Percentiles rank a stretch among this genome's conserved stretches.
Evolutionary conservation across 2,329 filamentous ascomycete genomes (phyloP).

Genomic region (Aspergillus hortae): DNA sequence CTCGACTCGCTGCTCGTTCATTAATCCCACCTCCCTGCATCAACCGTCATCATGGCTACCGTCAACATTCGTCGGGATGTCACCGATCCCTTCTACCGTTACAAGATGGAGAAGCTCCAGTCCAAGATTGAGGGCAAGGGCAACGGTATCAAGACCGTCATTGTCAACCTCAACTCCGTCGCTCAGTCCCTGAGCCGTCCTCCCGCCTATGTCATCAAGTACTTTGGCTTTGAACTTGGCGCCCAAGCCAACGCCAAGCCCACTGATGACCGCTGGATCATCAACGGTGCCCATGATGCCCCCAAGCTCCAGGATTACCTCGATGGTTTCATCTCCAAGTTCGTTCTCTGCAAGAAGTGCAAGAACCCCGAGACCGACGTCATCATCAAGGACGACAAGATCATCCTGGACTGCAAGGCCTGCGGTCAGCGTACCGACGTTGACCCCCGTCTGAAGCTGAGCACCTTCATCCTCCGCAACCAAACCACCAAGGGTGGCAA

Average conservation of each 20-base stretch:
- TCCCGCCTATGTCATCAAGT: constrained; percentile 96
- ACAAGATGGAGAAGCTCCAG: constrained; percentile 99
- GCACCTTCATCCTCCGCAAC: constrained; percentile 96
- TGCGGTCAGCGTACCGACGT: constrained; percentile 92
- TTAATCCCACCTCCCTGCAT: constrained; percentile 24
- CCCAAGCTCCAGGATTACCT: constrained; percentile 96
- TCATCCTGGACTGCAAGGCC: constrained; percentile 96
- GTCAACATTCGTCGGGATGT: constrained; percentile 98
- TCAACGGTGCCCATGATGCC: constrained; percentile 96
- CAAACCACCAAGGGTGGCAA: constrained; percentile 79
- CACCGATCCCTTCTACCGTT: constrained; percentile 98
- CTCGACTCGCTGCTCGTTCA: constrained; percentile 21
- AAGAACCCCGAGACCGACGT: constrained; percentile 99
- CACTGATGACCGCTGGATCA: constrained; percentile 98
- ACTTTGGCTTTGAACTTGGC: constrained; percentile 97
- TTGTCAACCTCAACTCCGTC: constrained; percentile 94
- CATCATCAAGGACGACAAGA: constrained; percentile 87
- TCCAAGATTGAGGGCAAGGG: constrained; percentile 99
- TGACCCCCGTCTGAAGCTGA: constrained; percentile 90
- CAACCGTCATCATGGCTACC: constrained; percentile 75
- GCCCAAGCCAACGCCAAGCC: constrained; percentile 98
- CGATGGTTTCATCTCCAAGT: constrained; percentile 97
- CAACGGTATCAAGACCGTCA: constrained; percentile 98
- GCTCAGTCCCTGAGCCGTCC: constrained; percentile 88
- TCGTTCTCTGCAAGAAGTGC: constrained; percentile 99